Base-by-base conservation (phyloP, 768 basidiomycete genomes). In the Hygrophoropsis aurantiaca region DNA sequence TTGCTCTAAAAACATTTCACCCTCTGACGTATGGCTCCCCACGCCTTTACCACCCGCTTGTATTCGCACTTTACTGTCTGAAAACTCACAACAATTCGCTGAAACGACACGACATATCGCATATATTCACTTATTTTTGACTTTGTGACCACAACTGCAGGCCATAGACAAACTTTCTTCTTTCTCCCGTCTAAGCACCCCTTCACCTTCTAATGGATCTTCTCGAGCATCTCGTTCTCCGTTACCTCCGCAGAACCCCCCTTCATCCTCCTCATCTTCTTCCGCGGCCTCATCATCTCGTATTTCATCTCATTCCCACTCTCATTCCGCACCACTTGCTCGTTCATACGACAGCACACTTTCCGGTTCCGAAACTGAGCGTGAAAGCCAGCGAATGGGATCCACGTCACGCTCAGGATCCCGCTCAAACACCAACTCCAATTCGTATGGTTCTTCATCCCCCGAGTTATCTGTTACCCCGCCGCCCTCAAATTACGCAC, bases 311-410 rank as follows among this genome's bases (percentile, higher is more conserved):
- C 54, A 62, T 47, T 58, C 70, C 6, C 61, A 72, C 47, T 49
- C 63, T 41, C 55, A 57, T 5, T 56, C 61, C 33, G 39, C 49
- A 58, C 36, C 55, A 8, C 63, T 55, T 46, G 51, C 56, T 54
- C 66, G 49, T 56, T 65, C 54, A 36, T 52, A 51, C 26, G 68
- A 70, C 41, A 70, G 69, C 40, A 53, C 65, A 25, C 74, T 75
- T 44, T 90, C 88, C 6, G 89, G 89, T 25, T 90, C 87, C 2
- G 90, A 90, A 63, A 91, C 89, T 0, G 90, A 91, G 63, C 81
- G 86, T 36, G 87, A 90, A 64, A 77, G 73, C 32, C 56, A 63
- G 32, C 63, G 63, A 60, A 66, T 61, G 6, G 59, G 59, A 13
- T 50, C 63, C 45, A 60, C 66, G 51, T 56, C 66, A 45, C 50